Conservation (phyloP, 352 stramenopile genomes). For the Thalassiosira livingstoniorum region DNA sequence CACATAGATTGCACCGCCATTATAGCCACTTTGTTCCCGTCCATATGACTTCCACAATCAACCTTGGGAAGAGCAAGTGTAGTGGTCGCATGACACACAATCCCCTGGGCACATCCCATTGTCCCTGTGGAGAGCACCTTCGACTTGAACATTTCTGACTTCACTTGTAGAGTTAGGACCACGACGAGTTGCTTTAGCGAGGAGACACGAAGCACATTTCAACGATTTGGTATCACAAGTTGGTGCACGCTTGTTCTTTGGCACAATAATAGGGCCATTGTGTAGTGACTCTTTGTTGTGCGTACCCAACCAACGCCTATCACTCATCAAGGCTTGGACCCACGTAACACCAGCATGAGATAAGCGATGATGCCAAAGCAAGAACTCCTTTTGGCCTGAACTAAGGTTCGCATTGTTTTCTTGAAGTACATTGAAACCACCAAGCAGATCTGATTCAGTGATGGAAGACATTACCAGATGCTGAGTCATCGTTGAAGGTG, state of each 20-base stretch:
- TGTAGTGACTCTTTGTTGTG: background rate
- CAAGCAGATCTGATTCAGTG: background rate
- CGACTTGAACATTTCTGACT: too few relatives aligned
- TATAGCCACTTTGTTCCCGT: conserved; percentile 10
- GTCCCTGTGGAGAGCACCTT: too few relatives aligned
- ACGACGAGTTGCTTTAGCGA: background rate
- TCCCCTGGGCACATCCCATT: too few relatives aligned
- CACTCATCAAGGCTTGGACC: background rate
- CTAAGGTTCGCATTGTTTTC: conserved; percentile 8
- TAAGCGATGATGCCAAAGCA: conserved; percentile 11
- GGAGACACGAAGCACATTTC: background rate
- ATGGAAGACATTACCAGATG: background rate
- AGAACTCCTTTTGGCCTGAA: conserved; percentile 16
- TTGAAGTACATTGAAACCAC: background rate
- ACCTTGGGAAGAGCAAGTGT: too few relatives aligned
- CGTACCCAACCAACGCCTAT: background rate
- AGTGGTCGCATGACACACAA: too few relatives aligned
- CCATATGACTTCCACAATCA: too few relatives aligned
- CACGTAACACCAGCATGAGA: background rate
- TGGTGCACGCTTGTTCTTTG: background rate
- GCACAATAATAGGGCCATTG: background rate
- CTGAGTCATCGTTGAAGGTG: background rate
- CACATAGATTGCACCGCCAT: conserved; percentile 13
- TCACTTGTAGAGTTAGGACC: too few relatives aligned
- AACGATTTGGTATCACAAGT: background rate